Conservation (phyloP, 176 grass and related monocot species). For the Eremochloa ophiuroides region DNA sequence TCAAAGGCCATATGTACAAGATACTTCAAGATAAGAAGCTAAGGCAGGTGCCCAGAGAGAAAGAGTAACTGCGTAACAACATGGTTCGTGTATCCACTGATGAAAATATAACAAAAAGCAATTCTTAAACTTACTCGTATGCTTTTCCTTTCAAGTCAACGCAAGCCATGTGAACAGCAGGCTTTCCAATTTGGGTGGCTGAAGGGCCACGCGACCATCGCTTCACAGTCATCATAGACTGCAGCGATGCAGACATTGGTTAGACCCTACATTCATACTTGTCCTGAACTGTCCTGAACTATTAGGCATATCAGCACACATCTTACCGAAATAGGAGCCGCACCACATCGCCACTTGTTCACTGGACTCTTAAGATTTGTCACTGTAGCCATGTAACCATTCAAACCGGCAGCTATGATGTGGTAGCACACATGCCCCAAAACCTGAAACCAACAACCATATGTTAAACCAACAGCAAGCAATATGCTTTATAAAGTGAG, state of each 20-base stretch:
- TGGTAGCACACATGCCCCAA: constrained; percentile 96
- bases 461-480: constrained; percentile 14
- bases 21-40: neutral
- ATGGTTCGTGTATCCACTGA: neutral
- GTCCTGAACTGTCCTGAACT: neutral
- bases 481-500: neutral
- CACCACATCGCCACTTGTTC: constrained; percentile 95
- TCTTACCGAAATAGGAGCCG: constrained; percentile 92
- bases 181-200: constrained; percentile 77
- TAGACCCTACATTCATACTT: constrained; percentile 1
- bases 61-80: neutral
- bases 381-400: constrained; percentile 96
- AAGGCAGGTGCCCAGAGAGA: neutral
- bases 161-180: constrained; percentile 85
- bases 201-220: constrained; percentile 71
- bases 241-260: constrained; percentile 18
- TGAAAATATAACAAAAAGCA: neutral
- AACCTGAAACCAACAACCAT: constrained; percentile 58
- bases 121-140: constrained; percentile 73
- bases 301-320: neutral
- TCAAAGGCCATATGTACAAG: neutral
- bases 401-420: constrained; percentile 83
- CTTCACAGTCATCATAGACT: constrained; percentile 99
- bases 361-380: constrained; percentile 95
- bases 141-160: constrained; percentile 95